A percentile compares a stretch with the other conserved stretches of the same genome.
These are phyloP conservation scores for Paratrypanosoma confusum DNA, from an alignment of 208 protist species.

Conservation along the genomic window DNA sequence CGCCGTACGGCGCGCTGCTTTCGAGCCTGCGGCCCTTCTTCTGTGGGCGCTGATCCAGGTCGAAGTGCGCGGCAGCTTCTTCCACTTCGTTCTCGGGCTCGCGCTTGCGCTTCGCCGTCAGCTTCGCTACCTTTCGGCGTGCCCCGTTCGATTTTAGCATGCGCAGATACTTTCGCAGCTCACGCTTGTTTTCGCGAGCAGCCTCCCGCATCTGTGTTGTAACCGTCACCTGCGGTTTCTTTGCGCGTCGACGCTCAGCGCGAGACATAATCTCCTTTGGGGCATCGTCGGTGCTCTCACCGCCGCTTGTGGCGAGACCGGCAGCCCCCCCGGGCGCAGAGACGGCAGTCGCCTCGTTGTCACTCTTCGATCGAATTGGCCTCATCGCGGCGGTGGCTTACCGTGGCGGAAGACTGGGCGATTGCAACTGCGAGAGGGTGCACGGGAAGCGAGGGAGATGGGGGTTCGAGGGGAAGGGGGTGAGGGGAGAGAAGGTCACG, in stretches of 20 bases:
- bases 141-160: constrained; percentile 84
- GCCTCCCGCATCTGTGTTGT: constrained; percentile 72
- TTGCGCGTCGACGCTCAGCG: constrained; percentile 61
- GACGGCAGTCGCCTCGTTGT: too few relatives aligned
- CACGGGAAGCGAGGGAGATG: too few relatives aligned
- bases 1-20: too few relatives aligned
- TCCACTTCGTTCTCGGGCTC: constrained; percentile 48
- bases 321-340: too few relatives aligned
- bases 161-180: constrained; percentile 74
- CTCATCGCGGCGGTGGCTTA: too few relatives aligned
- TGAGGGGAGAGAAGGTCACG: too few relatives aligned
- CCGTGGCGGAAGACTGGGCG: too few relatives aligned
- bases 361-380: too few relatives aligned
- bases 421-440: too few relatives aligned
- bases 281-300: background rate
- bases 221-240: constrained; percentile 59
- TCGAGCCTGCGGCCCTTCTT: constrained; percentile 64
- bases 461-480: too few relatives aligned
- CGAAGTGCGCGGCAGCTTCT: constrained; percentile 47
- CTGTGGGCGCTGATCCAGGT: constrained; percentile 32
- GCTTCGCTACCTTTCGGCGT: constrained; percentile 63
- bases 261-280: constrained; percentile 66
- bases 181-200: constrained; percentile 53
- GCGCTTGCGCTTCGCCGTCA: constrained; percentile 48
- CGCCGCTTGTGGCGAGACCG: too few relatives aligned